Evolutionary conservation across 352 stramenopile species (phyloP).

Genomic region (Pythium insidiosum): DNA sequence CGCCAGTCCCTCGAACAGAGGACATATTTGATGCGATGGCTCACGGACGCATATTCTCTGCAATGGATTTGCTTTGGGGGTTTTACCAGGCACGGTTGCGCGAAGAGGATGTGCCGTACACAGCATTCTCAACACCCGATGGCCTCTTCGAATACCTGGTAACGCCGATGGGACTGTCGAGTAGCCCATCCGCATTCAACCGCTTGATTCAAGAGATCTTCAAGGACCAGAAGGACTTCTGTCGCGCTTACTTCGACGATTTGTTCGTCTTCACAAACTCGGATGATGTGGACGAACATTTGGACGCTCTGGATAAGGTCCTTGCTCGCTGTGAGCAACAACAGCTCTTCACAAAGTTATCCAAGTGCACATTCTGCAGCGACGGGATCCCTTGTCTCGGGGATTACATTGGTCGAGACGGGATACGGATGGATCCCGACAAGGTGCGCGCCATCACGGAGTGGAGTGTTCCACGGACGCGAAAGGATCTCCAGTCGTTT

Average conservation of each 20-base stretch:
- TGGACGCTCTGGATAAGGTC: conserved; percentile 6
- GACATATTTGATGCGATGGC: conserved; percentile 14
- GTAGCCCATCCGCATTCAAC: conserved; percentile 15
- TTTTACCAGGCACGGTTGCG: conserved; percentile 12
- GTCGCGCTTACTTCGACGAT: too few relatives aligned
- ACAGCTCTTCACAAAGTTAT: conserved; percentile 18
- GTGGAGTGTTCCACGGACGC: conserved; percentile 8
- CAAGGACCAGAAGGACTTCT: not conserved
- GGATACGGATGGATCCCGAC: conserved; percentile 7
- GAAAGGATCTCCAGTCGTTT: conserved; percentile 6
- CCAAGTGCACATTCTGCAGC: conserved; percentile 16
- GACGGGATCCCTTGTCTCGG: conserved; percentile 21
- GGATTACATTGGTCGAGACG: too few relatives aligned
- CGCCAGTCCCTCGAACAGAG: conserved; percentile 14
- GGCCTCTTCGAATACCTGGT: conserved; percentile 16
- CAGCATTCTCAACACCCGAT: conserved; percentile 11
- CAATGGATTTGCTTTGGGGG: conserved; percentile 12
- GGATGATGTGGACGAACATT: conserved; percentile 8
- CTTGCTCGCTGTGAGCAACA: conserved; percentile 5
- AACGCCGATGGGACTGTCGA: conserved; percentile 14
- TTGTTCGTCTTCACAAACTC: conserved; percentile 15
- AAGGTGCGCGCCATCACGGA: conserved; percentile 6
- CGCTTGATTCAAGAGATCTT: conserved; percentile 11
- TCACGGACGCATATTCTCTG: conserved; percentile 5
- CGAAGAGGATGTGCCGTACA: conserved; percentile 13